Percentiles rank a stretch among this genome's conserved stretches.
phyloP scores from a whole-genome alignment of 768 basidiomycete species.

The Suillus subluteus region DNA sequence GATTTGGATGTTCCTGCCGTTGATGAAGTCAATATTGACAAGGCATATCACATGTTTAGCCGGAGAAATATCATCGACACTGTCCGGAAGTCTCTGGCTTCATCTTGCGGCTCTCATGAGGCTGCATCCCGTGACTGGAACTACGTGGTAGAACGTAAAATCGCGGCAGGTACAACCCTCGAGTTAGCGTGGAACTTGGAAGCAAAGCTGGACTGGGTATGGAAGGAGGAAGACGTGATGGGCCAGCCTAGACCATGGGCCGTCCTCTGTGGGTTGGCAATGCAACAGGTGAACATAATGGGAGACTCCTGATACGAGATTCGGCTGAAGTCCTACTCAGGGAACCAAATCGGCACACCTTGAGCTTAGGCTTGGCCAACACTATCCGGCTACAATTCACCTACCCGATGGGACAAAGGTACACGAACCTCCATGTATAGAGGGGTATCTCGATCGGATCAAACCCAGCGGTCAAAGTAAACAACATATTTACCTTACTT shows the following conservation, averaged over 20 bases:
- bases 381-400: conserved; percentile 55
- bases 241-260: conserved; percentile 69
- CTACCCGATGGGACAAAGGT: conserved; percentile 47
- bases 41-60: conserved; percentile 55
- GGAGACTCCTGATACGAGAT: conserved; percentile 7
- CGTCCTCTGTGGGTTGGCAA: conserved; percentile 74
- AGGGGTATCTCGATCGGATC: conserved; percentile 84
- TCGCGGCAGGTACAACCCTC: conserved; percentile 58
- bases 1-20: conserved; percentile 67
- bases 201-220: conserved; percentile 85
- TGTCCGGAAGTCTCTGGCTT: conserved; percentile 58
- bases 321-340: conserved; percentile 28
- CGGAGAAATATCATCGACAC: conserved; percentile 64
- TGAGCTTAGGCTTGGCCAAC: conserved; percentile 77
- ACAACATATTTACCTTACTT: conserved; percentile 68
- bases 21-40: conserved; percentile 40
- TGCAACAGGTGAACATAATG: conserved; percentile 59
- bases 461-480: conserved; percentile 58
- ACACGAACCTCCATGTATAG: conserved; percentile 78
- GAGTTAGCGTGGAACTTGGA: conserved; percentile 80
- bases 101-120: conserved; percentile 33
- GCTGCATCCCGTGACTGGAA: conserved; percentile 55
- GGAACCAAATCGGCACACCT: conserved; percentile 51
- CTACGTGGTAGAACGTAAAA: conserved; percentile 54
- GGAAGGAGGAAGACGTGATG: conserved; percentile 67